These are phyloP conservation scores for Cladorrhinum sp. DNA, from an alignment of 2,329 filamentous ascomycete species.

Conservation along the genomic window DNA sequence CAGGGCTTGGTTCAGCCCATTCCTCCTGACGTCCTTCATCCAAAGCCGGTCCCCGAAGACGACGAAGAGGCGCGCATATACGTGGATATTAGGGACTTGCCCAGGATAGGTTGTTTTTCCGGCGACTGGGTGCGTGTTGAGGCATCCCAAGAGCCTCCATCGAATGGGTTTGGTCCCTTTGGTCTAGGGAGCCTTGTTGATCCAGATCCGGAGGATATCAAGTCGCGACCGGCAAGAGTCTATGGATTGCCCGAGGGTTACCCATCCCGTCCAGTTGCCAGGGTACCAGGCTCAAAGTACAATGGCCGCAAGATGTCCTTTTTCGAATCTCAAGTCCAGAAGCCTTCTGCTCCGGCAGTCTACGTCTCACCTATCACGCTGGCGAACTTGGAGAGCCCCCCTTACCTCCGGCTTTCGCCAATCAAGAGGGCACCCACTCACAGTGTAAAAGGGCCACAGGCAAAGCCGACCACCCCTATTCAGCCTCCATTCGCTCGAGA, in stretches of 20 bases:
- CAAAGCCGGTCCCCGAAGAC: constrained; percentile 70
- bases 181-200: constrained; percentile 65
- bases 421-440: constrained; percentile 51
- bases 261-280: constrained; percentile 57
- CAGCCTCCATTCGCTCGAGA: constrained; percentile 64
- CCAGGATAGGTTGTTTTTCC: constrained; percentile 92
- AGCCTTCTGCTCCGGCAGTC: constrained; percentile 55
- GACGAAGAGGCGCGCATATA: constrained; percentile 89
- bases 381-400: constrained; percentile 76
- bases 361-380: constrained; percentile 85
- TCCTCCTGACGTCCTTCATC: constrained; percentile 75
- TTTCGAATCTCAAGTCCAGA: constrained; percentile 66
- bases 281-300: constrained; percentile 54
- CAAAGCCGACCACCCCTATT: constrained; percentile 53
- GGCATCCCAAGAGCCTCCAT: constrained; percentile 67
- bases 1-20: constrained; percentile 72
- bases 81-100: constrained; percentile 80
- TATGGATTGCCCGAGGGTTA: constrained; percentile 83
- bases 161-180: constrained; percentile 63
- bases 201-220: constrained; percentile 57
- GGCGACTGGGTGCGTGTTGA: constrained; percentile 94
- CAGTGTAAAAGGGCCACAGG: constrained; percentile 46
- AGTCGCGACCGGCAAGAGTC: constrained; percentile 82
- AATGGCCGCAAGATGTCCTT: constrained; percentile 56
- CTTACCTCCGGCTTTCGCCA: constrained; percentile 75